These are phyloP conservation scores for Saccharomyces hybrid DNA, from an alignment of 1,139 yeast genomes.

Conservation along the genomic window DNA sequence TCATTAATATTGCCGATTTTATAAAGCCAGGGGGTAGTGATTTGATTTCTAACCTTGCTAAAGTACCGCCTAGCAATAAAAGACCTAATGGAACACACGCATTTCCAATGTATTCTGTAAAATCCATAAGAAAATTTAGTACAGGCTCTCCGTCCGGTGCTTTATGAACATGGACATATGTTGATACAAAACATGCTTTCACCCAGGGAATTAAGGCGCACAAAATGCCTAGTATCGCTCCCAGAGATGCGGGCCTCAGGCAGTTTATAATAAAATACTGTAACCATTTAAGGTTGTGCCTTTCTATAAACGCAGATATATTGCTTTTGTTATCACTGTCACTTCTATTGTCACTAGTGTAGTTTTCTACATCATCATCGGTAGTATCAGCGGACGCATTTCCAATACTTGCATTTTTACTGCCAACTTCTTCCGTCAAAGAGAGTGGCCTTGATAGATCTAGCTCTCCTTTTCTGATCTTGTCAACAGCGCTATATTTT, in stretches of 20 bases:
- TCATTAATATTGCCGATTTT: slow-evolving; percentile 41
- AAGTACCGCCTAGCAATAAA: slow-evolving; percentile 68
- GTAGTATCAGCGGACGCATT: background rate
- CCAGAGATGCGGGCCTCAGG: slow-evolving; percentile 48
- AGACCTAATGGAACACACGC: slow-evolving; percentile 80
- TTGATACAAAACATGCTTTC: slow-evolving; percentile 54
- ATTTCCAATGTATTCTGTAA: slow-evolving; percentile 64
- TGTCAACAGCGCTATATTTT: slow-evolving; percentile 46
- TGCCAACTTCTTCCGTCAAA: slow-evolving; percentile 25
- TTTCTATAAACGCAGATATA: slow-evolving; percentile 10
- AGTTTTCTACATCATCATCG: slow-evolving; percentile 2
- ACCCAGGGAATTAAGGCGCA: slow-evolving; percentile 67
- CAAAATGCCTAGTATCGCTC: slow-evolving; percentile 46
- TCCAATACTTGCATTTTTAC: slow-evolving; percentile 14
- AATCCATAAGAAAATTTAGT: slow-evolving; percentile 72
- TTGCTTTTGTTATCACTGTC: background rate
- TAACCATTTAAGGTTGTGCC: slow-evolving; percentile 23
- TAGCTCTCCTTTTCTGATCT: slow-evolving; percentile 24
- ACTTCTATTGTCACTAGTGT: background rate
- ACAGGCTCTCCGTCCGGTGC: slow-evolving; percentile 84
- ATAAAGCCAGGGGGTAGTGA: slow-evolving; percentile 59
- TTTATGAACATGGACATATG: slow-evolving; percentile 37
- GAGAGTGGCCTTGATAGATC: slow-evolving; percentile 26
- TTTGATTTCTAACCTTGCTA: slow-evolving; percentile 55
- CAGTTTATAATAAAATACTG: slow-evolving; percentile 40